These are phyloP conservation scores for Neurospora sublineolata DNA, from an alignment of 495 filamentous ascomycete genomes.

Conservation along the genomic window DNA sequence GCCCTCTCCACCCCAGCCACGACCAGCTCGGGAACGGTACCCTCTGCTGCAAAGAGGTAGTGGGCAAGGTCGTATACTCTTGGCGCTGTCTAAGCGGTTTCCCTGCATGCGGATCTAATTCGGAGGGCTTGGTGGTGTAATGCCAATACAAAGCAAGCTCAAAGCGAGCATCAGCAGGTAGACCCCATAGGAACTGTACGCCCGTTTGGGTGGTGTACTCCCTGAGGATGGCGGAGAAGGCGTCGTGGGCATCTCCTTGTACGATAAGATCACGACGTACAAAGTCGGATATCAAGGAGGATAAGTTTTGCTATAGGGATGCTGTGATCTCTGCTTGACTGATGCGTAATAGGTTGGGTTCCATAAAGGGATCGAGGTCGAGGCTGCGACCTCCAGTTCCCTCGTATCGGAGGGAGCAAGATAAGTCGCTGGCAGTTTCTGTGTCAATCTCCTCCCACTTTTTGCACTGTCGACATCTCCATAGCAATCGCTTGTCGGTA, in stretches of 20 bases:
- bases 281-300: neutral
- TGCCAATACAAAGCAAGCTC: neutral
- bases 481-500: conserved; percentile 24
- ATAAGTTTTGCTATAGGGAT: neutral
- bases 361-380: neutral
- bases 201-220: neutral
- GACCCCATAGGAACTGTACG: neutral
- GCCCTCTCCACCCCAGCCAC: neutral
- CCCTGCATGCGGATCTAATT: neutral
- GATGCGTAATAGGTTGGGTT: neutral
- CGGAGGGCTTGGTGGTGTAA: neutral
- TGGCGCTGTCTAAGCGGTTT: neutral
- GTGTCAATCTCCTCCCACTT: neutral
- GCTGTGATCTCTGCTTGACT: neutral
- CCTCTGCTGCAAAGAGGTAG: neutral
- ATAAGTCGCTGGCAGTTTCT: neutral
- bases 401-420: neutral
- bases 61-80: too few species aligned
- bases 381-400: neutral
- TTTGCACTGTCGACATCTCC: conserved; percentile 12
- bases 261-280: neutral
- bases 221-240: neutral
- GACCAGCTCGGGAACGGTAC: neutral
- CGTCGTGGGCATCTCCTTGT: neutral
- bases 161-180: neutral